Evolutionary conservation across 1,284 basidiomycete species (phyloP).

Genomic region (Cerrena zonata): DNA sequence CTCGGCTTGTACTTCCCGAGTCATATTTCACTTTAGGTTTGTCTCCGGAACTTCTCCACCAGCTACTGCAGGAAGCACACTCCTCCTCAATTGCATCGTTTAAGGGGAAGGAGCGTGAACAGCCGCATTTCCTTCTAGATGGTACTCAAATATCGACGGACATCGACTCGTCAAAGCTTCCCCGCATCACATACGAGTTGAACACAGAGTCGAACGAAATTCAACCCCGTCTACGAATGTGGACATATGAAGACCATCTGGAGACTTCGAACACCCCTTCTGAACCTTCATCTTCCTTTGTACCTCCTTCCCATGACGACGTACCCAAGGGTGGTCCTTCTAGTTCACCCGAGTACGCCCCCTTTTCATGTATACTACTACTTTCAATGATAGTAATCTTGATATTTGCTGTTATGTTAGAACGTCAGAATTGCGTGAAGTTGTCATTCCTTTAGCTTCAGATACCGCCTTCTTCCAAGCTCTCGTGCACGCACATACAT

Average conservation of each 20-base stretch:
- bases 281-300: conserved; percentile 36
- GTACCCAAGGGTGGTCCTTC: background rate
- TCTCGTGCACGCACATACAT: conserved; percentile 66
- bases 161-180: conserved; percentile 6
- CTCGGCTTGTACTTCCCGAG: background rate
- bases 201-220: conserved; percentile 6
- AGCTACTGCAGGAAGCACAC: conserved; percentile 29
- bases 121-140: conserved; percentile 12
- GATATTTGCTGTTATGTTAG: background rate
- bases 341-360: background rate
- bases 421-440: conserved; percentile 36
- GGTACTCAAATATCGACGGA: background rate
- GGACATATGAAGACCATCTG: background rate
- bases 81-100: conserved; percentile 9
- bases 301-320: conserved; percentile 39
- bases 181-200: conserved; percentile 9
- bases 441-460: conserved; percentile 77
- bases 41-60: conserved; percentile 42
- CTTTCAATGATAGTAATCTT: background rate
- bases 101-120: conserved; percentile 22
- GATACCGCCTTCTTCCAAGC: conserved; percentile 82
- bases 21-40: conserved; percentile 39
- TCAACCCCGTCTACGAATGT: conserved; percentile 5
- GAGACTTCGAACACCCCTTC: background rate
- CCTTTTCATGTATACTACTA: background rate